Conservation (phyloP, 2,329 filamentous ascomycete species). For the Venturiaceae sp. region DNA sequence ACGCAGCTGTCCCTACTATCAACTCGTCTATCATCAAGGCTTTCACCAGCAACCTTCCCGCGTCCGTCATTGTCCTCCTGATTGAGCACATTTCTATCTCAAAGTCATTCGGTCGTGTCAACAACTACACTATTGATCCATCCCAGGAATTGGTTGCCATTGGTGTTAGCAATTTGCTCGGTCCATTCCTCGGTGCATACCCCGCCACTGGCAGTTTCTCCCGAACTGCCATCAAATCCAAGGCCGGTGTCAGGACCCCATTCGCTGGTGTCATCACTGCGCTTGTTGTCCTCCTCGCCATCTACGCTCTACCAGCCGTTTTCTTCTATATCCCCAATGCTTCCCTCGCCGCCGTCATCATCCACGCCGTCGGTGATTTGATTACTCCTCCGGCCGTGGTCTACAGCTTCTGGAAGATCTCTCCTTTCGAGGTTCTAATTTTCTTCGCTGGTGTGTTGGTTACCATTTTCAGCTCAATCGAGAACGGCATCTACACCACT, state of each 20-base stretch:
- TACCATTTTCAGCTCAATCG: slow-evolving; percentile 79
- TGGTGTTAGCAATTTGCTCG: slow-evolving; percentile 79
- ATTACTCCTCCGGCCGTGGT: slow-evolving; percentile 85
- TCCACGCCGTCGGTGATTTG: slow-evolving; percentile 88
- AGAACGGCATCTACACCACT: slow-evolving; percentile 86
- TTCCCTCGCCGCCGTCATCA: slow-evolving; percentile 77
- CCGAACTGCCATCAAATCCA: slow-evolving; percentile 92
- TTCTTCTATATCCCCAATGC: slow-evolving; percentile 91
- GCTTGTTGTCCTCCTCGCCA: slow-evolving; percentile 73
- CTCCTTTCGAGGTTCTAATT: slow-evolving; percentile 79
- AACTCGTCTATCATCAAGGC: slow-evolving; percentile 55
- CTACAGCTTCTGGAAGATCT: slow-evolving; percentile 92
- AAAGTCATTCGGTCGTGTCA: slow-evolving; percentile 91
- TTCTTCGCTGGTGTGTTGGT: slow-evolving; percentile 91
- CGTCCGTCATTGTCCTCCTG: slow-evolving; percentile 83
- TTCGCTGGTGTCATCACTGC: slow-evolving; percentile 86
- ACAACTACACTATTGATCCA: slow-evolving; percentile 92
- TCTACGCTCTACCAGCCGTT: slow-evolving; percentile 77
- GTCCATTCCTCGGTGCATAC: slow-evolving; percentile 84
- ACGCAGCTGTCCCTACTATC: slow-evolving; percentile 64
- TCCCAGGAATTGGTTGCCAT: slow-evolving; percentile 96
- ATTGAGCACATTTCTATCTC: slow-evolving; percentile 97
- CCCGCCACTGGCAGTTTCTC: slow-evolving; percentile 94
- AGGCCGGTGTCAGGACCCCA: slow-evolving; percentile 87
- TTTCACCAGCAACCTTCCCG: slow-evolving; percentile 66